Evolutionary conservation across 768 basidiomycete genomes (phyloP).

Genomic region (Mycena metata): DNA sequence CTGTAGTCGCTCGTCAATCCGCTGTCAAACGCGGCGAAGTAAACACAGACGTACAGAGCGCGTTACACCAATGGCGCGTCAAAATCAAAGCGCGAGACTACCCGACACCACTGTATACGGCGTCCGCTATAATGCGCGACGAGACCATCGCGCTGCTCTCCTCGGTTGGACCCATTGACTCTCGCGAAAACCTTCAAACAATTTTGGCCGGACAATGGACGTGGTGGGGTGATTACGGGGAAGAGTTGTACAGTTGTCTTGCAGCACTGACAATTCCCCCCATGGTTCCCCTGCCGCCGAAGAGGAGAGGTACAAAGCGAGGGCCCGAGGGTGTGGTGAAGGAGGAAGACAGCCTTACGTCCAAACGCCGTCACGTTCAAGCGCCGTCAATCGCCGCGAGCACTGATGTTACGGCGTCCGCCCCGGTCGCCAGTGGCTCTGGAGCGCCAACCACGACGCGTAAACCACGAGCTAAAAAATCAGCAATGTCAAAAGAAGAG

Average conservation of each 20-base stretch:
- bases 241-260: neutral
- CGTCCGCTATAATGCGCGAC: conserved; percentile 33
- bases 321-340: neutral
- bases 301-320: neutral
- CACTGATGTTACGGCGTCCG: too few relatives aligned
- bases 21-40: conserved; percentile 30
- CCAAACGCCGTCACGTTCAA: neutral
- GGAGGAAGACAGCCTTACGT: neutral
- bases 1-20: neutral
- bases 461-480: too few relatives aligned
- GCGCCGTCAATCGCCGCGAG: neutral
- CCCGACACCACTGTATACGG: conserved; percentile 18
- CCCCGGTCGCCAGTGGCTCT: too few relatives aligned
- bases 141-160: conserved; percentile 32
- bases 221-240: conserved; percentile 39
- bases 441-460: too few relatives aligned
- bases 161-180: conserved; percentile 38
- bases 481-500: too few relatives aligned
- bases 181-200: conserved; percentile 10
- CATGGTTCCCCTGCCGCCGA: conserved; percentile 7
- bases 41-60: conserved; percentile 13
- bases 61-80: conserved; percentile 35
- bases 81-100: conserved; percentile 31
- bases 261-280: neutral
- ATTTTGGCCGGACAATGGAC: conserved; percentile 38